Evolutionary conservation across 176 grass and related monocot species (phyloP).

Genomic region (Carex pumila): DNA sequence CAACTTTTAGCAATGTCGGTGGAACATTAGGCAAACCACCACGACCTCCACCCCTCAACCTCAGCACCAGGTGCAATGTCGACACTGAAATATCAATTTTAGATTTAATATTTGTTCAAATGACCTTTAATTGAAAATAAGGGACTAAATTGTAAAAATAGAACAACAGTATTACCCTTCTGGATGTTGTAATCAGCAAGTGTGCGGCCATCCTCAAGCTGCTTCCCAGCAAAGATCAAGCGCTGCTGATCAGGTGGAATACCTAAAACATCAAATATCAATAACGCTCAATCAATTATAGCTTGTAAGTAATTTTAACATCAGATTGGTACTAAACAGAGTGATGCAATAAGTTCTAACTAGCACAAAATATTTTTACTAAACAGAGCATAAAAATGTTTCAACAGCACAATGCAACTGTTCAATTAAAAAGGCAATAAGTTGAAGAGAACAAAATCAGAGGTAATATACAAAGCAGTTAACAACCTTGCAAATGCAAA

Average conservation of each 20-base stretch:
- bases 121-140: neutral
- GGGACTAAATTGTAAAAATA: neutral
- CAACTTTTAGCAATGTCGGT: slow-evolving; percentile 33
- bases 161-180: slow-evolving; percentile 24
- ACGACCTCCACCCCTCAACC: slow-evolving; percentile 46
- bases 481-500: no score
- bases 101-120: neutral
- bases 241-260: slow-evolving; percentile 87
- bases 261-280: slow-evolving; percentile 9
- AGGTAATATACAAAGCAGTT: no score
- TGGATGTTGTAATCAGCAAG: slow-evolving; percentile 92
- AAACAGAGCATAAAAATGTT: no score
- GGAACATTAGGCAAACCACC: neutral
- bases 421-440: no score
- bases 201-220: slow-evolving; percentile 69
- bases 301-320: no score
- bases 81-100: slow-evolving; percentile 24
- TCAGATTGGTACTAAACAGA: no score
- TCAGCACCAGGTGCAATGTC: slow-evolving; percentile 67
- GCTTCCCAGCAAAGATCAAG: slow-evolving; percentile 81
- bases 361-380: no score
- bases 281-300: no score
- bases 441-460: no score
- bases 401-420: no score
- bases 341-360: no score